phyloP scores from a whole-genome alignment of 2,329 filamentous ascomycete species.

The Colletotrichum abscissum region DNA sequence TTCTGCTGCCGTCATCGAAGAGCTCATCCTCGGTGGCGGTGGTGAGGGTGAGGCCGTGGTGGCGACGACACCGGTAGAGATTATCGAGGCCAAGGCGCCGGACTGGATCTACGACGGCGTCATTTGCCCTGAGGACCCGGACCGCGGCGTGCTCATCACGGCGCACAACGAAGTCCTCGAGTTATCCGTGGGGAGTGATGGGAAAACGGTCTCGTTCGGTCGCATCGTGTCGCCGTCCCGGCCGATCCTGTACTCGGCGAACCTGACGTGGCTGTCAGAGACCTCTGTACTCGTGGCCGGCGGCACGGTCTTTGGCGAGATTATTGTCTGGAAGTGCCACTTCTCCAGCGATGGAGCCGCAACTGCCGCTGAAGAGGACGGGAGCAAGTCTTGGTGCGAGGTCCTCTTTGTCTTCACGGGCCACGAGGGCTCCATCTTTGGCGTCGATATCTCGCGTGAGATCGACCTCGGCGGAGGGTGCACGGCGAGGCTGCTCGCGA shows the following conservation, averaged over 20 bases:
- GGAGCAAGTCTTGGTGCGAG: conserved; percentile 44
- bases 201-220: conserved; percentile 53
- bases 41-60: conserved; percentile 36
- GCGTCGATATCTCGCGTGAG: conserved; percentile 79
- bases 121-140: conserved; percentile 57
- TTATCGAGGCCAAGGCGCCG: conserved; percentile 59
- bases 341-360: conserved; percentile 37
- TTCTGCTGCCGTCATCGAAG: conserved; percentile 43
- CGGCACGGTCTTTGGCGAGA: conserved; percentile 94
- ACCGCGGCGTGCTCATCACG: conserved; percentile 74
- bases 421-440: conserved; percentile 95
- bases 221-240: conserved; percentile 73
- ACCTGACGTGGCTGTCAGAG: conserved; percentile 71
- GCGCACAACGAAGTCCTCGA: conserved; percentile 86
- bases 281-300: conserved; percentile 79
- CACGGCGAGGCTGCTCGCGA: conserved; percentile 76
- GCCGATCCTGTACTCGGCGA: conserved; percentile 89
- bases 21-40: conserved; percentile 35
- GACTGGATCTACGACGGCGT: conserved; percentile 84
- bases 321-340: conserved; percentile 85
- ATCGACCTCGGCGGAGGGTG: conserved; percentile 52
- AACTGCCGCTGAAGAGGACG: background rate
- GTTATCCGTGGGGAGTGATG: conserved; percentile 49
- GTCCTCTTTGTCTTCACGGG: conserved; percentile 67
- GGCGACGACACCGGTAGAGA: conserved; percentile 5